Evolutionary conservation across 306 rosid species (phyloP), one percentile per base, ranked within the genome.

Genomic region (Citrullus colocynthis): DNA sequence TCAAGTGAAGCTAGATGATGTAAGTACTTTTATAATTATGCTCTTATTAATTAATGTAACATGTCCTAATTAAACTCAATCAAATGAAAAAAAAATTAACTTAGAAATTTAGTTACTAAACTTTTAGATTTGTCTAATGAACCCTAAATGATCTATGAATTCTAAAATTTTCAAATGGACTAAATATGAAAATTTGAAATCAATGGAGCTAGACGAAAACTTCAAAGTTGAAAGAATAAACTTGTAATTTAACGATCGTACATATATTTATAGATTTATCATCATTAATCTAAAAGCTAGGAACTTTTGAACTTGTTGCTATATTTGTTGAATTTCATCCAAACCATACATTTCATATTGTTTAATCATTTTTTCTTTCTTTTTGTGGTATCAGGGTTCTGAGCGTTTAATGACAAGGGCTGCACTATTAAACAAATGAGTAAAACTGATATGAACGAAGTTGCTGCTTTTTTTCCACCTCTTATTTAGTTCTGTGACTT

Each of bases 1-100:
- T 81, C 98, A 93, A 78, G 84, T 89, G 84, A 96, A 89, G 88
- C 45, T 86, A 85, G 93, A 93, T 59, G 91, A 85, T 79, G 98
- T 93, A 85, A 84, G 98, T 81, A 39, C 42, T 74, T 70, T 6
- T 20, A n/a, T 66, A 2, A 39, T 17, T 60, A 60, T 34, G 17
- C 16, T 62, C n/a, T 32, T 32, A 17, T 62, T 14, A 62, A 62
- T 62, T 34, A 13, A 62, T 6, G 10, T 48, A 61, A 13, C 66
- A 61, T 20, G 2, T 16, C 20, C 32, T 36, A 44, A 62, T 62
- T 32, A 62, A 62, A 32, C 42, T 62, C 42, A 48, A 12, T 48
- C 54, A 12, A 48, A 48, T 48, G 54, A 13, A 3, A 13, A 48
- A 48, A 48, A 48, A 45, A 45, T 45, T 45, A 45, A 45, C 7